Conservation (phyloP, 768 basidiomycete species). For the Russula earlei region DNA sequence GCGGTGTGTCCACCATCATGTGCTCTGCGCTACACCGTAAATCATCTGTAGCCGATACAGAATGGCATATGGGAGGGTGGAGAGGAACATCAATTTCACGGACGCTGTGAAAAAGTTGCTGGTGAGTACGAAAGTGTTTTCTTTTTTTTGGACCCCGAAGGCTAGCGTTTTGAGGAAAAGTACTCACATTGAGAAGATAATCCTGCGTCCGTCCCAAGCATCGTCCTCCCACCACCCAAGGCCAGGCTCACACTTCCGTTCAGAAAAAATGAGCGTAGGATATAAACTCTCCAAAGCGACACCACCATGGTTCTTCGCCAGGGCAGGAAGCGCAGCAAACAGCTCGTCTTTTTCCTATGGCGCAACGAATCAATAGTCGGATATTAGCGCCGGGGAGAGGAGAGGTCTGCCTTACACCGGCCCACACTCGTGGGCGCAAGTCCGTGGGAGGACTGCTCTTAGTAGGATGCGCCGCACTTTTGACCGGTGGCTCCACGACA, state of each 20-base stretch:
- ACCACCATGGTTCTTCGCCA: slow-evolving; percentile 1
- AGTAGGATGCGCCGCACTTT: not conserved
- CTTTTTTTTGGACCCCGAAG: too few species aligned
- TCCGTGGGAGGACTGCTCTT: not conserved
- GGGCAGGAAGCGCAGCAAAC: slow-evolving; percentile 6
- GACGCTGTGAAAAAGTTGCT: not conserved
- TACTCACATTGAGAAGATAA: slow-evolving; percentile 14
- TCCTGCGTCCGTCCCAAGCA: slow-evolving; percentile 11
- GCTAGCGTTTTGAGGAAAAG: not conserved
- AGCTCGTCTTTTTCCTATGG: slow-evolving; percentile 9
- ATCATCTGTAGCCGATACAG: not conserved
- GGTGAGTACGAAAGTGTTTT: not conserved
- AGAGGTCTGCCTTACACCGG: slow-evolving; percentile 2
- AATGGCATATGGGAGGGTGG: not conserved
- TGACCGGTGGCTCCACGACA: not conserved
- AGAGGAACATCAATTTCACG: slow-evolving; percentile 5
- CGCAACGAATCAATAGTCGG: not conserved
- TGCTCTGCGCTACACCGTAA: not conserved
- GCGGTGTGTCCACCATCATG: not conserved
- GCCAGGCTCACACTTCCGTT: not conserved
- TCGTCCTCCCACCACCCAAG: slow-evolving; percentile 15
- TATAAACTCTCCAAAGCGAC: not conserved
- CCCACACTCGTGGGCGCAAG: slow-evolving; percentile 11
- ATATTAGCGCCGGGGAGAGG: not conserved
- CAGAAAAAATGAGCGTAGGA: slow-evolving; percentile 9